Evolutionary conservation across 352 stramenopile species (phyloP), one percentile per base, ranked within the genome.

Genomic region (Globisporangium splendens): DNA sequence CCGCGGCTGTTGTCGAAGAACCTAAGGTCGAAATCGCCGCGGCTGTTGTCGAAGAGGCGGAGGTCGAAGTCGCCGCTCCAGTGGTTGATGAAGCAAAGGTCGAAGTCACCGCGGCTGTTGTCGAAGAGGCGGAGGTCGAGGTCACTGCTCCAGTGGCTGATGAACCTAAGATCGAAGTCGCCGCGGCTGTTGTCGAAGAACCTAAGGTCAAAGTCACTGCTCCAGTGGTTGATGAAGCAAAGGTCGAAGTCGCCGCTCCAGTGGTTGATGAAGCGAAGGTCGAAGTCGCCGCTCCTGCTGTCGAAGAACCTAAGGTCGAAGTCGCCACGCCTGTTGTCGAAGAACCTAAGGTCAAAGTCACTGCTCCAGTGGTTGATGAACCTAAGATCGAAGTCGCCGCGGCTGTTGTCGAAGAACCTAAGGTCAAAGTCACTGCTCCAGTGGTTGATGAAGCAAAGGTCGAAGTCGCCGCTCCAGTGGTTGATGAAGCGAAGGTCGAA

Each of bases 181-280:
- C 28, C 5, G 28, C 24, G 24, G 2, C 14, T 14, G 4, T 10
- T n/a, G 38, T 22, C 20, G 14, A 39, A 8, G 38, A 22, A 20
- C 13, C 20, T 15, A 41, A 20, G 1, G 17, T 10, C 11, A 15
- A 18, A 5, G 13, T 50, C 13, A 51, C 61, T 0, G 39, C 48
- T 11, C 18, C n/a, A 8, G 50, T 42, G 14, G 17, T 12, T 21
- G 52, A 20, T 11, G 52, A 50, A 39, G 20, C 28, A 31, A 42
- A 57, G 17, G 15, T 14, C 39, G 39, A 52, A n/a, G 14, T 24
- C 0, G 24, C n/a, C 6, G 22, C 41, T 1, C 22, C 28, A 15
- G 43, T 57, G 13, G 39, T 46, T 15, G 54, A 63, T 8, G 70
- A 52, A 6, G 46, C 61, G 0, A 48, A 60, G 33, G 68, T 54